Evolutionary conservation across 2,329 filamentous ascomycete genomes (phyloP), one percentile per base, ranked within the genome.

Genomic region (Penicillium rolfsii): DNA sequence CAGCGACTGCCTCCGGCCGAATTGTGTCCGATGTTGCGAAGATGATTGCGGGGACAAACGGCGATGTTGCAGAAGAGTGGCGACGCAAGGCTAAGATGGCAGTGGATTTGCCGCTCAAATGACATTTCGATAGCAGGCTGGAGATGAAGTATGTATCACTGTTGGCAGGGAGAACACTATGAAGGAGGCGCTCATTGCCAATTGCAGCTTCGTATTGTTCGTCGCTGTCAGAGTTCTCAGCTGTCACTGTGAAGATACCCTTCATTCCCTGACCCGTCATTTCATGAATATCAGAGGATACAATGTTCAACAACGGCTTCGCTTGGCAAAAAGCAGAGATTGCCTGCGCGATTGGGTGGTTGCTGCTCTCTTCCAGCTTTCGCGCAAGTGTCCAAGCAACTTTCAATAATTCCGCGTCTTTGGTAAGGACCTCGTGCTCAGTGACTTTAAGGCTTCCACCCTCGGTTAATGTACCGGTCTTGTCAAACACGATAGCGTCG

Each of bases 401-500:
- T 41, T 74, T 65, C 22, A 77, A 64, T n/a, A 77, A 63, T 11
- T 70, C 68, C 1, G 70, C 59, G 52, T 78, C 72, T 4, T 65
- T 68, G 26, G 72, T 65, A 43, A 82, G 69, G 16, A 80, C 58
- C 59, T 80, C 76, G 64, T 84, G 77, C 19, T 85, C 81, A 5
- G 83, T 83, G 1, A 88, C 83, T 48, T 78, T 79, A 26, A 86
- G 80, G 49, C 84, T 82, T n/a, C 83, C 84, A 19, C 85, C 85
- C 68, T 89, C 80, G 0, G 91, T 95, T 60, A 96, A 79, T 0
- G 91, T 96, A 1, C 91, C 91, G 0, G 91, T 96, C 81, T 96
- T 95, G 82, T 96, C 91, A 72, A 96, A 95, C 0, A 95, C 89
- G 41, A 95, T 87, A 55, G 88, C 89, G 73, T 92, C 87, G 48